phyloP scores from a whole-genome alignment of 2,329 filamentous ascomycete species.

The Coniella lustricola region DNA sequence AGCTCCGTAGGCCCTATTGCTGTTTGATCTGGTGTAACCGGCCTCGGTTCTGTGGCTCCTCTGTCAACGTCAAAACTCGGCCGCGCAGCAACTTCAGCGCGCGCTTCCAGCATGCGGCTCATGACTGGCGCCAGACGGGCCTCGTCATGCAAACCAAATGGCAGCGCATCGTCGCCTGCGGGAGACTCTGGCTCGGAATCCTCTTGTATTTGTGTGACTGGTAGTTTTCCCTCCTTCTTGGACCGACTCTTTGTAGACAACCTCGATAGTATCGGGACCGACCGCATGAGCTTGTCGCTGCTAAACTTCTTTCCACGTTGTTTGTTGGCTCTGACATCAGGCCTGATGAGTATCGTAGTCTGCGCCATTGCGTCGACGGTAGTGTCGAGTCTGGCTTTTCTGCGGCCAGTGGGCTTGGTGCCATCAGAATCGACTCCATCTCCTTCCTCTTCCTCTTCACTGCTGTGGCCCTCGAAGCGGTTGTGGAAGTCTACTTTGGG shows the following conservation, averaged over 20 bases:
- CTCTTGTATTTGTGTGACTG: slow-evolving; percentile 31
- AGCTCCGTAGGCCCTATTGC: slow-evolving; percentile 49
- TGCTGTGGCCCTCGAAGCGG: slow-evolving; percentile 71
- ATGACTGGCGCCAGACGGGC: slow-evolving; percentile 61
- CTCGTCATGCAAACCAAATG: slow-evolving; percentile 24
- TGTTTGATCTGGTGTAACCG: slow-evolving; percentile 24
- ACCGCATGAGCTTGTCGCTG: slow-evolving; percentile 58
- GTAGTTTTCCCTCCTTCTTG: slow-evolving; percentile 34
- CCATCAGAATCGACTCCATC: slow-evolving; percentile 25
- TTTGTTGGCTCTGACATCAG: slow-evolving; percentile 20
- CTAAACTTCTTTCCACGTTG: slow-evolving; percentile 55
- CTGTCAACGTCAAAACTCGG: slow-evolving; percentile 51
- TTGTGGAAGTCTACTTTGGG: slow-evolving; percentile 76
- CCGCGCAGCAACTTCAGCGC: slow-evolving; percentile 53
- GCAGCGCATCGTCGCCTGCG: slow-evolving; percentile 11
- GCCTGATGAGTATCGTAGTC: slow-evolving; percentile 31
- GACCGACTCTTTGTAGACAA: slow-evolving; percentile 33
- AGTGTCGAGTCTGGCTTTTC: slow-evolving; percentile 4
- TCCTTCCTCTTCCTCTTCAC: slow-evolving; percentile 70
- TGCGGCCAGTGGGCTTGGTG: slow-evolving; percentile 16
- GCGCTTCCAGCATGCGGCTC: slow-evolving; percentile 69
- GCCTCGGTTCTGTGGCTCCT: slow-evolving; percentile 33
- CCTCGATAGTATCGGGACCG: slow-evolving; percentile 53
- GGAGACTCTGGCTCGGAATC: slow-evolving; percentile 23
- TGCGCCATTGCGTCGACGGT: slow-evolving; percentile 27